These are phyloP conservation scores for Aspergillus heteromorphus DNA, from an alignment of 495 filamentous ascomycete genomes.

Conservation along the genomic window DNA sequence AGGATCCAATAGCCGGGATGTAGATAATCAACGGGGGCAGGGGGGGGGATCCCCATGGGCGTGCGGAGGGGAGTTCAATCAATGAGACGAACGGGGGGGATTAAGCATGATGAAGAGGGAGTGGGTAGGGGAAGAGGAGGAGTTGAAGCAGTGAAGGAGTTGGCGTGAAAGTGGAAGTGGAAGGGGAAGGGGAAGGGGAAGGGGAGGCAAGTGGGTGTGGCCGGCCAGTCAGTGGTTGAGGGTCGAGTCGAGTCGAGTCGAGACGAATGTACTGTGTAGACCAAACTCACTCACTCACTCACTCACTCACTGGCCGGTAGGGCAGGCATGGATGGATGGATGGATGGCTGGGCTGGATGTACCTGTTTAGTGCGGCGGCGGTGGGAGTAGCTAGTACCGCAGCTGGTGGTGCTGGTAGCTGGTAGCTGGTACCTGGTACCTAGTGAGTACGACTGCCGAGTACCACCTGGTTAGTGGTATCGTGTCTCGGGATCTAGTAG, in stretches of 20 bases:
- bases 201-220: slow-evolving; percentile 2
- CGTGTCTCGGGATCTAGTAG: not conserved
- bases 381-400: too few relatives aligned
- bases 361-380: too few relatives aligned
- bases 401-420: too few relatives aligned
- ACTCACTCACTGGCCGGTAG: too few relatives aligned
- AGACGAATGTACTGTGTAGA: too few relatives aligned
- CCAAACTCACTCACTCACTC: too few relatives aligned
- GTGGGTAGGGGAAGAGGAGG: slow-evolving; percentile 10
- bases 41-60: not conserved
- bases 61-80: not conserved
- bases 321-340: not conserved
- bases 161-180: too few relatives aligned
- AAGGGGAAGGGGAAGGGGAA: slow-evolving; percentile 16
- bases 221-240: slow-evolving; percentile 1
- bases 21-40: not conserved
- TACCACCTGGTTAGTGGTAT: not conserved
- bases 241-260: too few relatives aligned
- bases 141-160: too few relatives aligned
- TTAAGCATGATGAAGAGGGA: slow-evolving; percentile 3
- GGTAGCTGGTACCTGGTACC: too few relatives aligned
- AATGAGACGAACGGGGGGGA: not conserved
- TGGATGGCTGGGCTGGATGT: too few relatives aligned
- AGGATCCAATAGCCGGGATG: slow-evolving; percentile 2
- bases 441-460: too few relatives aligned